Base-by-base conservation (phyloP, 768 basidiomycete species). In the Termitomyces eurrhizus region DNA sequence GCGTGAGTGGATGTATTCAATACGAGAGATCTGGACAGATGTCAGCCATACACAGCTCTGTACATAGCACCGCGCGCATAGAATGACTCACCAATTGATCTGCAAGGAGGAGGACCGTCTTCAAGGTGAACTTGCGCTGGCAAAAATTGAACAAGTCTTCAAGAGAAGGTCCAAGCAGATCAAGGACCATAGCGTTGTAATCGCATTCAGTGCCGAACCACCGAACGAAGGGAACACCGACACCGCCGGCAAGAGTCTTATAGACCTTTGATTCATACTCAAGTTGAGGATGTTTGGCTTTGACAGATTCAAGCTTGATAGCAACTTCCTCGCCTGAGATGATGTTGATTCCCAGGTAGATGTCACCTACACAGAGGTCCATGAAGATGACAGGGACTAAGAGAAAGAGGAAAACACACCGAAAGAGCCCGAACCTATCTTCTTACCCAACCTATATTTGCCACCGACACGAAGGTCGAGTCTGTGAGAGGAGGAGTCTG, bases 281-380 rank as follows among this genome's bases (percentile, higher is more conserved):
- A 69, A 99, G 90, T 77, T 99, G 97, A n/a, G 97, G 97, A 68
- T 99, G 97, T 76, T 99, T 99, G 67, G 97, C 97, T 77, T 99
- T 99, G 75, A 98, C 94, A 2, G 96, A 98, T 78, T 99, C 97
- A 68, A 99, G 92, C 78, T 99, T 99, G 84, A 99, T 99, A 72
- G 95, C 97, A 62, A 98, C 96, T 73, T 98, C 97, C 74, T 99
- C 97, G 29, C 96, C 96, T 18, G 96, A 98, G 73, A 98, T 98
- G 80, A 99, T 98, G 83, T 98, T 99, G 75, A 97, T 96, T 60
- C 97, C 97, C 63, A 98, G 92, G 75, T 98, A 98, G 77, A 99
- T 98, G 73, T 98, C 96, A 75, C 95, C 96, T 96, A 50, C 26
- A 46, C 53, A 50, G 44, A 50, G 54, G 42, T 52, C 58, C 11